Base-by-base conservation (phyloP, 2,329 filamentous ascomycete species). In the Hypoxylon sp. region DNA sequence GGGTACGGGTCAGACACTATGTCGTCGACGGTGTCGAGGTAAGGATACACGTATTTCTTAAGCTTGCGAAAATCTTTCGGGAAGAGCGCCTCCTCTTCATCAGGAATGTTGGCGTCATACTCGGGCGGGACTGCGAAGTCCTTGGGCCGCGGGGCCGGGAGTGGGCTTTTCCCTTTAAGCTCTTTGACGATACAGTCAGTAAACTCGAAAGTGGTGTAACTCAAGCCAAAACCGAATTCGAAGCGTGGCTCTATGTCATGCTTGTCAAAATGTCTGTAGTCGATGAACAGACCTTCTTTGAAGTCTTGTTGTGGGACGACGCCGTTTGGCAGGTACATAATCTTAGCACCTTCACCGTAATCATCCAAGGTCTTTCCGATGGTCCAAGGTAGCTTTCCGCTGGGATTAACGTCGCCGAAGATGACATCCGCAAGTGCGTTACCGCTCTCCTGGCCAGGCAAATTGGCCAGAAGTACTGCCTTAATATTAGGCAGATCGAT, bases 181-280 rank as follows among this genome's bases (percentile, higher is more conserved):
- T 78, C 69, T 16, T 78, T 76, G 51, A 91, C 78, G 7, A 81
- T 78, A 11, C 87, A 72, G 30, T 86, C 83, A 9, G 82, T 83
- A 61, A 93, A 85, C 11, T 86, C 80, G 76, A 95, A 96, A 0
- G 80, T 85, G 0, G 93, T 94, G 80, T 96, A 97, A 55, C 90
- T 92, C 1, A 97, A 84, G 0, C 94, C 95, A 65, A 89, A 94
- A 0, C 95, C 94, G 72, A 97, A 97, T 48, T 93, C 91, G 75
- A 90, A 97, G 0, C 91, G 90, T 0, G 94, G 94, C 4, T 83
- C 83, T 64, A 96, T 90, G 61, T 84, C 82, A 58, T 90, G 79
- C 75, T 91, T 92, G 81, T 97, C 94, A 71, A 97, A 94, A 78
- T 94, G 87, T 11, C 94, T 90, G 80, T 97, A 97, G 81, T 97